Evolutionary conservation across 495 filamentous ascomycete species (phyloP).

Genomic region (Penicillium egyptiacum): DNA sequence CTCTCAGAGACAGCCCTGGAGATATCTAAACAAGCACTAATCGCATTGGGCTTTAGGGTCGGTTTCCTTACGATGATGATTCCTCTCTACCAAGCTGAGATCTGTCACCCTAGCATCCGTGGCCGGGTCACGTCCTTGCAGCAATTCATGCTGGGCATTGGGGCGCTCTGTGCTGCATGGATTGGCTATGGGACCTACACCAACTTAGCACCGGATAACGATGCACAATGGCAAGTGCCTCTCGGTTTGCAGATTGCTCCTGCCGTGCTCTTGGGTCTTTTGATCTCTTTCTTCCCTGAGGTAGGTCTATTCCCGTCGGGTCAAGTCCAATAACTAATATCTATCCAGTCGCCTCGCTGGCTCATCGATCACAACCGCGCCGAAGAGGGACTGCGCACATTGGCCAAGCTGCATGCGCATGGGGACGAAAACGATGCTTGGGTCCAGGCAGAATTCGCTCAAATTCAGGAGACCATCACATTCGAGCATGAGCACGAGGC

Average conservation of each 20-base stretch:
- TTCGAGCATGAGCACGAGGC: constrained; percentile 61
- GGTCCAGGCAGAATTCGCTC: constrained; percentile 45
- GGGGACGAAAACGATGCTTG: constrained; percentile 45
- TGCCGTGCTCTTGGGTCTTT: constrained; percentile 40
- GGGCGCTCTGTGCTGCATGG: constrained; percentile 41
- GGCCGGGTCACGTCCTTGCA: constrained; percentile 44
- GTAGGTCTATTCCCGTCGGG: constrained; percentile 14
- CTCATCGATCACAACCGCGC: constrained; percentile 49
- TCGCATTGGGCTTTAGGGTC: constrained; percentile 30
- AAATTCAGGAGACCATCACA: constrained; percentile 44
- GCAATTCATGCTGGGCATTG: constrained; percentile 49
- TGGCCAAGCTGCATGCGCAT: constrained; percentile 51
- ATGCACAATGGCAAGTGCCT: constrained; percentile 45
- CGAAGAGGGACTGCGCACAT: constrained; percentile 50
- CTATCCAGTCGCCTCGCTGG: constrained; percentile 54
- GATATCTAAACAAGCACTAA: neutral
- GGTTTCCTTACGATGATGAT: constrained; percentile 62
- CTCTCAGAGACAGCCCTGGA: constrained; percentile 6
- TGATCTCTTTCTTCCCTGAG: constrained; percentile 53
- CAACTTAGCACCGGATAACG: constrained; percentile 47
- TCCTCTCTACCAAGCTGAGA: constrained; percentile 48
- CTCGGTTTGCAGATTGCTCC: constrained; percentile 45
- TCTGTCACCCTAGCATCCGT: constrained; percentile 46
- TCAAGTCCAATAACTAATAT: constrained; percentile 5
- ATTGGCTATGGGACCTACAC: constrained; percentile 49